These are phyloP conservation scores for Plasmodium cynomolgi DNA, from an alignment of 169 alveolate genomes.

Conservation along the genomic window DNA sequence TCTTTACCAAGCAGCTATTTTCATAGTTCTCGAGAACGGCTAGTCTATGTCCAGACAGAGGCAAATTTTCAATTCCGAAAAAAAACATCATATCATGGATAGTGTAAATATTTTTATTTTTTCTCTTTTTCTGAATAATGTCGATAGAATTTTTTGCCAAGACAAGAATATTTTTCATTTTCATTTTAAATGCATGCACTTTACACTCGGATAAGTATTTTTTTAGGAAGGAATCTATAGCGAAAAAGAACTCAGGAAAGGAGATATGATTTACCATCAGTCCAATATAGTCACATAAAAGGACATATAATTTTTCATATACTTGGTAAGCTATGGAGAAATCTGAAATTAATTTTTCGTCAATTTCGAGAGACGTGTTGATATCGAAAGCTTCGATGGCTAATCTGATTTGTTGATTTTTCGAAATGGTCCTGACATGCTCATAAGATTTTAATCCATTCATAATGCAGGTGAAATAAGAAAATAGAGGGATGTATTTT, in stretches of 20 bases:
- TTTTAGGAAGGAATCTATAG: conserved; percentile 35
- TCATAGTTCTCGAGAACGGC: conserved; percentile 43
- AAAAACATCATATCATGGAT: conserved; percentile 18
- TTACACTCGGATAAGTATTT: conserved; percentile 39
- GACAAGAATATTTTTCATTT: conserved; percentile 13
- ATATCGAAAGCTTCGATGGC: conserved; percentile 55
- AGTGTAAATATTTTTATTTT: conserved; percentile 30
- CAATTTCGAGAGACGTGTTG: conserved; percentile 19
- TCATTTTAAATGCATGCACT: conserved; percentile 18
- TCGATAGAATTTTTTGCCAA: conserved; percentile 61
- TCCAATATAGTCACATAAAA: conserved; percentile 62
- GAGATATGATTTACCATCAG: conserved; percentile 62
- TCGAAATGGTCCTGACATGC: conserved; percentile 16
- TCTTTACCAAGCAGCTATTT: conserved; percentile 5
- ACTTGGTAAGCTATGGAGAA: conserved; percentile 39
- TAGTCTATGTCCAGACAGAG: conserved; percentile 12
- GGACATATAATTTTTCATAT: conserved; percentile 58
- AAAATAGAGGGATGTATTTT: conserved; percentile 64
- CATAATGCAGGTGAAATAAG: conserved; percentile 36
- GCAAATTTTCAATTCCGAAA: conserved; percentile 53
- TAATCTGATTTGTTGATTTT: conserved; percentile 22
- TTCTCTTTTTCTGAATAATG: conserved; percentile 44
- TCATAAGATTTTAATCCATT: conserved; percentile 48
- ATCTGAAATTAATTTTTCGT: conserved; percentile 52
- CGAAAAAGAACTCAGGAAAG: conserved; percentile 68